Conservation (phyloP, 116 monocot genomes). For the Papilionanthe hybrid region DNA sequence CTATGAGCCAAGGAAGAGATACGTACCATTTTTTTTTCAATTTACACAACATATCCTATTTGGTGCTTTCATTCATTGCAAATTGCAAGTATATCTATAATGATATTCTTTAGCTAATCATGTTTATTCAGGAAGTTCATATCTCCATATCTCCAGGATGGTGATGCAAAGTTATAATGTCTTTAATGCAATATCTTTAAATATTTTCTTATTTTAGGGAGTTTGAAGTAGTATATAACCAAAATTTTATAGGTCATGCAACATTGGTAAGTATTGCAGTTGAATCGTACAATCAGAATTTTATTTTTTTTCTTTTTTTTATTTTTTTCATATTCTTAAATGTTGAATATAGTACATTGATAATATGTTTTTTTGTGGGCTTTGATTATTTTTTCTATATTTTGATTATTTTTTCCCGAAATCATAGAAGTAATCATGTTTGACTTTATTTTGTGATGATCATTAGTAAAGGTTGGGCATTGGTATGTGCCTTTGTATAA, state of each 20-base stretch:
- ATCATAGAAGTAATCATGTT: no score
- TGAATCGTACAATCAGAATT: not conserved
- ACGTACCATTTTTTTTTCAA: slow-evolving; percentile 43
- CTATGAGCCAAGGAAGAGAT: slow-evolving; percentile 95
- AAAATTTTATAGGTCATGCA: no score
- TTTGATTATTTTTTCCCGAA: no score
- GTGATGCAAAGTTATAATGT: not conserved
- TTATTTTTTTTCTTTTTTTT: no score
- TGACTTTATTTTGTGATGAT: no score
- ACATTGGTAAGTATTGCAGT: not conserved
- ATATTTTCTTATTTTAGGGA: not conserved
- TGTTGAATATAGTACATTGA: no score
- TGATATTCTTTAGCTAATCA: not conserved
- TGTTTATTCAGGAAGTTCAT: not conserved
- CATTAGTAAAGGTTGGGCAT: no score
- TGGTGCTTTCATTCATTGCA: not conserved
- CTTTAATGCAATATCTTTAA: not conserved
- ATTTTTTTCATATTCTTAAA: no score
- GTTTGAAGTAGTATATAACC: not conserved
- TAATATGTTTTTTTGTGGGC: no score
- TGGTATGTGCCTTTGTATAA: no score
- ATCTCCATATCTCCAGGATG: not conserved
- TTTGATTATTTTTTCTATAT: no score
- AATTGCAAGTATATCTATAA: not conserved
- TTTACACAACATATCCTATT: not conserved